These are phyloP conservation scores for Penicillium crystallinum DNA, from an alignment of 495 filamentous ascomycete genomes.

Conservation along the genomic window DNA sequence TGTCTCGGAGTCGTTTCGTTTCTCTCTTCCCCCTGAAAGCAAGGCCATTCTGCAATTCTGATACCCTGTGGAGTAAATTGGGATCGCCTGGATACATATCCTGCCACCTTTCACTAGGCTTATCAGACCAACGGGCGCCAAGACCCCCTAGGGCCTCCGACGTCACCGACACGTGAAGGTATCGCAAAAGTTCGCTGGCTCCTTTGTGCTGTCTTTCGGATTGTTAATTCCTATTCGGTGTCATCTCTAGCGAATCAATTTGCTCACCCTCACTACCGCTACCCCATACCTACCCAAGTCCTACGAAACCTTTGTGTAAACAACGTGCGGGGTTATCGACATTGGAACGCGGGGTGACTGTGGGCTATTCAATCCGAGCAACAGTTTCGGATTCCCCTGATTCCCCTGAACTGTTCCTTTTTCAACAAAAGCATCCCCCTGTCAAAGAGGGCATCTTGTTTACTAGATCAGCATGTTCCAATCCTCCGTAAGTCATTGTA, in stretches of 20 bases:
- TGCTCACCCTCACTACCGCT: background rate
- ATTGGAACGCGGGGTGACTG: constrained; percentile 5
- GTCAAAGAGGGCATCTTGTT: background rate
- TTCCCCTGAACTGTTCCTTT: background rate
- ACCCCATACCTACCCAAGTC: background rate
- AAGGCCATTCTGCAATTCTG: background rate
- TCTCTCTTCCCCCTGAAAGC: background rate
- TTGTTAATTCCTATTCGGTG: background rate
- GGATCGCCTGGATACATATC: background rate
- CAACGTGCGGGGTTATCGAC: constrained; percentile 18
- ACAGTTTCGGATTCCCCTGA: background rate
- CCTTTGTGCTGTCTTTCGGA: background rate
- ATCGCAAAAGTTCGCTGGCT: constrained; percentile 1
- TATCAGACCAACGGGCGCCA: constrained; percentile 6
- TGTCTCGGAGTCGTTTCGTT: background rate
- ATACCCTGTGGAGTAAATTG: background rate
- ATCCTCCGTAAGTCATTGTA: constrained; percentile 29
- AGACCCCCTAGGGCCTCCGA: constrained; percentile 17
- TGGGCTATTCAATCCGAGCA: background rate
- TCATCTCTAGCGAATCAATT: background rate
- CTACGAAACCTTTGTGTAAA: constrained; percentile 1
- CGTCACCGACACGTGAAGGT: constrained; percentile 20
- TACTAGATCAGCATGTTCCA: constrained; percentile 33
- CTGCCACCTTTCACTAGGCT: background rate
- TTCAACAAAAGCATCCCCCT: background rate